phyloP scores from a whole-genome alignment of 108 stramenopile species.

The Stephanodiscus triporus region DNA sequence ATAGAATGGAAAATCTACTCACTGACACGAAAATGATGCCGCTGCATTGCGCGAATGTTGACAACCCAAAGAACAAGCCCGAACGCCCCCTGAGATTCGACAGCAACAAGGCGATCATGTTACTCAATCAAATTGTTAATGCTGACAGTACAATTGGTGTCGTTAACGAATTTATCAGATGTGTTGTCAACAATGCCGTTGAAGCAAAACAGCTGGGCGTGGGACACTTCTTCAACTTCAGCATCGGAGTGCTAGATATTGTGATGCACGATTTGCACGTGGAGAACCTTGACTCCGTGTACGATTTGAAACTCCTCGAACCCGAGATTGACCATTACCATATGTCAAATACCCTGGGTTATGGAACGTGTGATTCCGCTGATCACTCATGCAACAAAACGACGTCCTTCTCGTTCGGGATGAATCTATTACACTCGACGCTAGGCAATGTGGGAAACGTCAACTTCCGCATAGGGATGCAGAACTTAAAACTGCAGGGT shows the following conservation, averaged over 20 bases:
- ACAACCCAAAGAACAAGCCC: constrained; percentile 32
- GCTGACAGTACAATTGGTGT: constrained; percentile 20
- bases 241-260: constrained; percentile 19
- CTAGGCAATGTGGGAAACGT: constrained; percentile 29
- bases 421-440: constrained; percentile 31
- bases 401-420: constrained; percentile 36
- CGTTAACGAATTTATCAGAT: constrained; percentile 57
- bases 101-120: constrained; percentile 31
- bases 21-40: constrained; percentile 40
- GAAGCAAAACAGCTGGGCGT: constrained; percentile 21
- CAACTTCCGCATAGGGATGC: constrained; percentile 15
- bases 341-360: constrained; percentile 37
- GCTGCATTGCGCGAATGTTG: constrained; percentile 45
- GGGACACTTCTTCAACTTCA: constrained; percentile 31
- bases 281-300: constrained; percentile 30
- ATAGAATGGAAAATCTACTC: constrained; percentile 35
- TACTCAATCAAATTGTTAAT: constrained; percentile 55
- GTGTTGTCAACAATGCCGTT: constrained; percentile 39
- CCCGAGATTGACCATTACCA: constrained; percentile 56
- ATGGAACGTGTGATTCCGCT: constrained; percentile 18
- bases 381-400: constrained; percentile 4
- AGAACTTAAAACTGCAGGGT: constrained; percentile 27
- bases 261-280: constrained; percentile 38
- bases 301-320: constrained; percentile 47
- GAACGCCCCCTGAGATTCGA: constrained; percentile 36